Percentiles rank a stretch among this genome's conserved stretches.
phyloP scores from a whole-genome alignment of 805 yeast species.

The Teunomyces gatunensis region DNA sequence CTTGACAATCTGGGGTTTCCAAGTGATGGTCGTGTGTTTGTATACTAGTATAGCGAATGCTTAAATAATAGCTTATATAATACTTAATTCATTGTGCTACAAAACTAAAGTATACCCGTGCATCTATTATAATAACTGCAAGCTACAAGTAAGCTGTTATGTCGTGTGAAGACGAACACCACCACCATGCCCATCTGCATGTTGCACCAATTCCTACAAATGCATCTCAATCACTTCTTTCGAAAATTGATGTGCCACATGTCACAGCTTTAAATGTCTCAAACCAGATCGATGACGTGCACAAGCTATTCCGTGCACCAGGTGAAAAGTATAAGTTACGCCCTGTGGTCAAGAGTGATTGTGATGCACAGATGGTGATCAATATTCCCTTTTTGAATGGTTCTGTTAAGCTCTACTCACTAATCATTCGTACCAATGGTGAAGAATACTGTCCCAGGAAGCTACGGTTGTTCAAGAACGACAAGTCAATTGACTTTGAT shows the following conservation, averaged over 20 bases:
- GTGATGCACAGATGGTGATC: constrained; percentile 76
- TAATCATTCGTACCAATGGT: constrained; percentile 65
- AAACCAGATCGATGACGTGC: constrained; percentile 49
- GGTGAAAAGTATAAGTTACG: constrained; percentile 48
- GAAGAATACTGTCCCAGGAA: constrained; percentile 64
- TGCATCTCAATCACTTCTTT: constrained; percentile 62
- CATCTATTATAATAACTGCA: neutral
- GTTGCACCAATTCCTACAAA: constrained; percentile 70
- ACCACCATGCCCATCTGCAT: constrained; percentile 29
- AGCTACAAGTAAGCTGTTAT: neutral
- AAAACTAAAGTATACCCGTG: neutral
- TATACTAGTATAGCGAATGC: constrained; percentile 15
- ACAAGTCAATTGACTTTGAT: constrained; percentile 69
- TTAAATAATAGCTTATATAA: neutral
- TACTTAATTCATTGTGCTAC: neutral
- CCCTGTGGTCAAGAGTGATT: constrained; percentile 60
- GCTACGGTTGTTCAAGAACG: constrained; percentile 72
- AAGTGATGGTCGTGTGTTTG: constrained; percentile 67
- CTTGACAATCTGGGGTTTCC: constrained; percentile 65
- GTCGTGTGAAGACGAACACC: constrained; percentile 26
- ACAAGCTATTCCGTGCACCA: constrained; percentile 51
- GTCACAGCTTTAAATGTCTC: constrained; percentile 63
- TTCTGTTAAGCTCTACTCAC: constrained; percentile 67
- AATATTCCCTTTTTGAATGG: constrained; percentile 75
- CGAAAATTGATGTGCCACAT: constrained; percentile 57